These are phyloP conservation scores for Phyllosticta ampelicida DNA, from an alignment of 2,329 filamentous ascomycete genomes.

Conservation along the genomic window DNA sequence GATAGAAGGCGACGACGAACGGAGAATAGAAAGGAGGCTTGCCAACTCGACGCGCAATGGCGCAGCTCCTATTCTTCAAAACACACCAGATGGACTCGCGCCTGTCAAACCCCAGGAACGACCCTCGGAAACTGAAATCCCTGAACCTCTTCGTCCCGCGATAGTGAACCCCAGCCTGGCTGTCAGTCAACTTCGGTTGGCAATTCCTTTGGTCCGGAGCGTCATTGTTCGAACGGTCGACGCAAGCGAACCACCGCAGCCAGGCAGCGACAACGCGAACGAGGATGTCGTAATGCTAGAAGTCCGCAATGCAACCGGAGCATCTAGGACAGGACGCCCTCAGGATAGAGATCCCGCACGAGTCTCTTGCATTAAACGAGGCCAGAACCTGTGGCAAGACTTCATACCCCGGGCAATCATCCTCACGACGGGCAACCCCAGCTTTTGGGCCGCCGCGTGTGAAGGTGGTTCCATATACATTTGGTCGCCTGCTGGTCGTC, in stretches of 20 bases:
- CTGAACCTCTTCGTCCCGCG: constrained; percentile 79
- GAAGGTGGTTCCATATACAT: constrained; percentile 85
- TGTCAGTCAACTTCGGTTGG: constrained; percentile 73
- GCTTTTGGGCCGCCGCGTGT: constrained; percentile 86
- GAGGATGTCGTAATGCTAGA: constrained; percentile 68
- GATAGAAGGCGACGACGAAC: constrained; percentile 66
- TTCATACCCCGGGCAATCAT: constrained; percentile 79
- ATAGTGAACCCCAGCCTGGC: constrained; percentile 73
- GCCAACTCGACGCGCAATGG: constrained; percentile 51
- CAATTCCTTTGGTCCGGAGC: constrained; percentile 74
- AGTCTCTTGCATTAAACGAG: constrained; percentile 70
- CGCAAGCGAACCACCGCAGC: constrained; percentile 39
- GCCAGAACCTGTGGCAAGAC: constrained; percentile 82
- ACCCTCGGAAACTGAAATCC: constrained; percentile 53
- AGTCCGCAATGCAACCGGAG: constrained; percentile 65
- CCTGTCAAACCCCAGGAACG: constrained; percentile 56
- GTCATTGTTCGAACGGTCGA: constrained; percentile 78
- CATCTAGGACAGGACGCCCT: constrained; percentile 47
- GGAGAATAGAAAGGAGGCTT: constrained; percentile 48
- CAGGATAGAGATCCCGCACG: constrained; percentile 71
- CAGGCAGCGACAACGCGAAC: constrained; percentile 37
- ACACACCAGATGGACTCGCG: constrained; percentile 66
- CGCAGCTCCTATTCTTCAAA: constrained; percentile 62
- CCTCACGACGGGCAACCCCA: constrained; percentile 79
- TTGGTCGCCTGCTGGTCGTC: constrained; percentile 85